Evolutionary conservation across 768 basidiomycete species (phyloP).

Genomic region (Multifurca ochricompacta): DNA sequence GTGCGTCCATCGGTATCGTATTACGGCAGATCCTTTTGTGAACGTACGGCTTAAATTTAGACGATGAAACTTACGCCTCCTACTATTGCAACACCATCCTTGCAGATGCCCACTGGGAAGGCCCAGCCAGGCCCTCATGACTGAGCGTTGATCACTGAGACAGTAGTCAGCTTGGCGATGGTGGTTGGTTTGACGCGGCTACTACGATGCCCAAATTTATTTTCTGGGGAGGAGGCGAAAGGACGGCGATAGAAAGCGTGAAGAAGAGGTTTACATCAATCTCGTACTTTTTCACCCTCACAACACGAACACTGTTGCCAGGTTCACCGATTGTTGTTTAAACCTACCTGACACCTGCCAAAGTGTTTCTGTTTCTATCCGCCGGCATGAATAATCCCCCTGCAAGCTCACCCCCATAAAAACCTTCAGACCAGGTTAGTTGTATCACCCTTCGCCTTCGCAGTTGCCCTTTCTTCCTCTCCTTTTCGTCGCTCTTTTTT

Average conservation of each 20-base stretch:
- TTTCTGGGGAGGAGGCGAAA: background rate
- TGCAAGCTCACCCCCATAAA: background rate
- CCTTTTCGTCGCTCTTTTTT: slow-evolving; percentile 10
- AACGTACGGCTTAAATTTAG: background rate
- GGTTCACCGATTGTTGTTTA: background rate
- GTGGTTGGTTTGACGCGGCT: background rate
- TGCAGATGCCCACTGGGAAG: too few species aligned
- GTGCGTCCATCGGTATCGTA: too few species aligned
- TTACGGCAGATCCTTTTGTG: background rate
- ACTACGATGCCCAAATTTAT: background rate
- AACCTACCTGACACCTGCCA: background rate
- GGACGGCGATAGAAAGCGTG: background rate
- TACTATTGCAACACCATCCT: too few species aligned
- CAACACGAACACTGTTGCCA: background rate
- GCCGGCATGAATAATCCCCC: background rate
- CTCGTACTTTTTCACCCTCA: background rate
- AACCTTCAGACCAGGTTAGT: background rate
- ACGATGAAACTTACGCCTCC: background rate
- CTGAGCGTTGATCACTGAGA: too few species aligned
- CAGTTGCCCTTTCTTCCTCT: background rate
- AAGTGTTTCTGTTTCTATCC: background rate
- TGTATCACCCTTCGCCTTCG: background rate
- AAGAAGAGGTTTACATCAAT: background rate
- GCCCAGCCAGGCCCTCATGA: too few species aligned
- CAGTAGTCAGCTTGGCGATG: background rate